These are phyloP conservation scores for Ganoderma sp. DNA, from an alignment of 1,284 basidiomycete species.

Conservation along the genomic window DNA sequence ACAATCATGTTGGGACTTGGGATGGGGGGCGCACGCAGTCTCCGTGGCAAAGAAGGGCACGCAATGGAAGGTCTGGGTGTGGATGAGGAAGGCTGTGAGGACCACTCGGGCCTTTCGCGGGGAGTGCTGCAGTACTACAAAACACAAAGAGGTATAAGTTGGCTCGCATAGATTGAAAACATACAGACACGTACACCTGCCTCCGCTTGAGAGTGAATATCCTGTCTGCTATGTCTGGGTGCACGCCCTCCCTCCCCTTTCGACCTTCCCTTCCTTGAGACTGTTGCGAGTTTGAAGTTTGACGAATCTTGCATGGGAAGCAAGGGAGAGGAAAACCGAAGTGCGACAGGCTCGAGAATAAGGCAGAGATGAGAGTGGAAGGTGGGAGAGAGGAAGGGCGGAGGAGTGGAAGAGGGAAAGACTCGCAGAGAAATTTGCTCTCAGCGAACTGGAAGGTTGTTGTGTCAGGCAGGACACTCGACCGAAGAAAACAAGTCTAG, in stretches of 20 bases:
- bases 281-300: constrained; percentile 26
- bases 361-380: constrained; percentile 25
- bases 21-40: constrained; percentile 38
- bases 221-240: constrained; percentile 68
- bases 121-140: constrained; percentile 51
- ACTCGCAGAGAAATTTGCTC: too few species aligned
- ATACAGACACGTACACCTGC: constrained; percentile 56
- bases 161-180: constrained; percentile 10
- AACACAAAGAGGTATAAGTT: constrained; percentile 11
- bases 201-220: constrained; percentile 69
- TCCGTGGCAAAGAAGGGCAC: constrained; percentile 40
- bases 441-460: too few species aligned
- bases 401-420: constrained; percentile 33
- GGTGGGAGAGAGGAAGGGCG: constrained; percentile 24
- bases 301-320: constrained; percentile 35
- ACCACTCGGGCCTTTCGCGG: constrained; percentile 55
- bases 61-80: constrained; percentile 36
- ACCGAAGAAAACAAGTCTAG: too few species aligned
- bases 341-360: constrained; percentile 25
- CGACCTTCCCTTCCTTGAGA: constrained; percentile 42
- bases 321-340: neutral
- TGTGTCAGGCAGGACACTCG: too few species aligned
- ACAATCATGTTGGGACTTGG: constrained; percentile 43
- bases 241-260: constrained; percentile 46
- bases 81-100: constrained; percentile 40